Base-by-base conservation (phyloP, 2,329 filamentous ascomycete genomes). In the Coniochaeta sp. region DNA sequence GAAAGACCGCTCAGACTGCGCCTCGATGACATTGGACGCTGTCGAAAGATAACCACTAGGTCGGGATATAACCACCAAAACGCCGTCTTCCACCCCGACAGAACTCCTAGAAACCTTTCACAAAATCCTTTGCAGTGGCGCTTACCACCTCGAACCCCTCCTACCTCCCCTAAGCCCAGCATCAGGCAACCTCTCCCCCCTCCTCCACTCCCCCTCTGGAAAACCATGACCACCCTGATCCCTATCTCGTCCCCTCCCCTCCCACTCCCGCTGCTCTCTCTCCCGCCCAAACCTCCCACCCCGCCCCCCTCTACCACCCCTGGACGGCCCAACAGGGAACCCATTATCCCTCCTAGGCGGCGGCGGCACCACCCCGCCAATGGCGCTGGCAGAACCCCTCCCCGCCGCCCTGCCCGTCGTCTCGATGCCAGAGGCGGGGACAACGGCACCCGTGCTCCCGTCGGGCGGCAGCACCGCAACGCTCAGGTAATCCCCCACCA, bases 401-500 rank as follows among this genome's bases (percentile, higher is more conserved):
- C 47, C 47, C 6, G 14, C 24, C 47, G 22, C 2, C 43, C 43
- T 17, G 11, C 7, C 14, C 1, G 9, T 17, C 28, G 28, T 36
- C 34, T 36, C 34, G 6, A 14, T 12, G 3, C 7, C 54, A 24
- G 17, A 3, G 11, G 47, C 47, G 6, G 89, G 85, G 50, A 87
- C 87, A 43, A 96, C 86, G 34, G 83, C 84, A 0, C 92, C 92
- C 70, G 68, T 69, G 11, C 93, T 89, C 34, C 84, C 77, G 28
- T 89, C 76, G 0, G 91, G 90, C 47, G 90, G 87, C 60, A 93
- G 78, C 62, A 96, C 87, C 6, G 91, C 90, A 71, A 90, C 93
- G 61, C 89, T 88, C 44, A 98, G 81, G 70, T 89, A 96, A 73
- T 98, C 93, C 0, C 93, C 93, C 63, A 95, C 89, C 12, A 96